These are phyloP conservation scores for Backusella tuberculispora DNA, from an alignment of 192 early-diverging fungal genomes.

Conservation along the genomic window DNA sequence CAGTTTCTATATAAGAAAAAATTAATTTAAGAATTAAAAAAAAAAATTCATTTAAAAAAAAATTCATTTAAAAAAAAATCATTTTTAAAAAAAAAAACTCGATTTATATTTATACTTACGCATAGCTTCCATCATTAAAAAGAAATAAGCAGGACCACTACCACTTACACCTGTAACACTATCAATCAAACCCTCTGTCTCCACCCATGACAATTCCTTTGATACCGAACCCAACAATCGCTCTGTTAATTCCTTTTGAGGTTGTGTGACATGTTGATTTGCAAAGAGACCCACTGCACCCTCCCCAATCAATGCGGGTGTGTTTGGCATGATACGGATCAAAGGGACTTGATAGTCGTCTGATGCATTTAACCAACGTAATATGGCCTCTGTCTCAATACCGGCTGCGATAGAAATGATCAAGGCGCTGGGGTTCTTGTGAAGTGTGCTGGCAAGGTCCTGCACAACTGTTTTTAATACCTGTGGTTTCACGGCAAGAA, in stretches of 20 bases:
- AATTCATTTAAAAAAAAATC: not conserved
- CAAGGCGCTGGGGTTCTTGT: conserved; percentile 62
- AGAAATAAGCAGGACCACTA: conserved; percentile 93
- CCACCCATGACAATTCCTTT: conserved; percentile 78
- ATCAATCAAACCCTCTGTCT: conserved; percentile 73
- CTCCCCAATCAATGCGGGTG: conserved; percentile 83
- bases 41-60: not conserved
- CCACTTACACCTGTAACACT: conserved; percentile 85
- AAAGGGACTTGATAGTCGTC: conserved; percentile 16
- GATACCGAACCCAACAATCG: conserved; percentile 74
- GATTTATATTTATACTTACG: conserved; percentile 33
- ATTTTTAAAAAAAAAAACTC: too few relatives aligned
- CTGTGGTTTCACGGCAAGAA: conserved; percentile 93
- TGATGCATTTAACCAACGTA: conserved; percentile 64
- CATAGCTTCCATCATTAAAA: conserved; percentile 86
- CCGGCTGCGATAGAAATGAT: conserved; percentile 92
- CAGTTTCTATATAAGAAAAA: conserved; percentile 77
- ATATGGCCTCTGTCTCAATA: conserved; percentile 77
- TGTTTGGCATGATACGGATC: conserved; percentile 91
- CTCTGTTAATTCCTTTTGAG: conserved; percentile 69
- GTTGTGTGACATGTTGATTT: conserved; percentile 52
- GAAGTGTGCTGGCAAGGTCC: conserved; percentile 42
- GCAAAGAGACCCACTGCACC: conserved; percentile 87
- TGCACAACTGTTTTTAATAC: conserved; percentile 75
- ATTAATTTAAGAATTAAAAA: conserved; percentile 56